phyloP scores from a whole-genome alignment of 441 rosid species.

The Euphorbia celastroides region DNA sequence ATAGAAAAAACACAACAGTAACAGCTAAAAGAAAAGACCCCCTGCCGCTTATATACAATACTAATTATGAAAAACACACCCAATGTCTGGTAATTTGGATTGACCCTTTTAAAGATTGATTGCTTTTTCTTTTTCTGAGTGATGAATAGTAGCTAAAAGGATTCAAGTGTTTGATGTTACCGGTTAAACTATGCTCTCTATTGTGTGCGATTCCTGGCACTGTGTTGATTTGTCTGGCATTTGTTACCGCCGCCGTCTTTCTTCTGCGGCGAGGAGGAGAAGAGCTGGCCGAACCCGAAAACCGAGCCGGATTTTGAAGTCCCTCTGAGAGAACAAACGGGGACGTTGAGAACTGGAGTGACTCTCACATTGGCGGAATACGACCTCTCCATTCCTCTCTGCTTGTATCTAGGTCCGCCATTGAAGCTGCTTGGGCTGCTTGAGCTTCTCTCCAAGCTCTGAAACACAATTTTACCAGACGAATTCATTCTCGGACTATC shows the following conservation, averaged over 20 bases:
- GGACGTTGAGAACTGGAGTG: slow-evolving; percentile 87
- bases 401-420: slow-evolving; percentile 71
- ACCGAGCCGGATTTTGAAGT: slow-evolving; percentile 53
- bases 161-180: slow-evolving; percentile 13
- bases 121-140: background rate
- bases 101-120: background rate
- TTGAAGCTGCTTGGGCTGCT: slow-evolving; percentile 95
- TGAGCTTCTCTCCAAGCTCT: slow-evolving; percentile 83
- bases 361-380: slow-evolving; percentile 80
- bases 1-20: background rate
- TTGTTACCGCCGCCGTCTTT: slow-evolving; percentile 31
- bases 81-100: slow-evolving; percentile 14
- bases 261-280: slow-evolving; percentile 64
- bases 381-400: slow-evolving; percentile 85
- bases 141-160: slow-evolving; percentile 8
- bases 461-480: slow-evolving; percentile 84
- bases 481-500: slow-evolving; percentile 92
- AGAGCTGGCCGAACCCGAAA: slow-evolving; percentile 69
- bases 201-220: slow-evolving; percentile 33
- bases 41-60: slow-evolving; percentile 17
- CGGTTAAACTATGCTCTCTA: slow-evolving; percentile 11
- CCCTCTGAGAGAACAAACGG: slow-evolving; percentile 69
- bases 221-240: slow-evolving; percentile 25
- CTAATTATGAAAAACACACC: background rate
- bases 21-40: slow-evolving; percentile 8